Base-by-base conservation (phyloP, 768 basidiomycete genomes). In the Agaricus blazei region DNA sequence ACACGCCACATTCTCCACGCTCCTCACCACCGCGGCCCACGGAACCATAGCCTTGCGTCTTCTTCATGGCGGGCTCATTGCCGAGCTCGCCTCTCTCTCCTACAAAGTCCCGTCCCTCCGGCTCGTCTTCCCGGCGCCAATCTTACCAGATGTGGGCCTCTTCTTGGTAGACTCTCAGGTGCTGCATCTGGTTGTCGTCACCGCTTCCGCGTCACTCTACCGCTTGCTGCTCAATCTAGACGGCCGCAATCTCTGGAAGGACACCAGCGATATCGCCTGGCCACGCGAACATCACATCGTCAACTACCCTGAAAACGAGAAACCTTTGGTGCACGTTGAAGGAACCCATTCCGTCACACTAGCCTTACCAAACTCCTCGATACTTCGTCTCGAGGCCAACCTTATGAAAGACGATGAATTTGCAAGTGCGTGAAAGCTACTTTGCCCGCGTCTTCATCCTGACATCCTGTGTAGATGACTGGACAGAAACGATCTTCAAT, bases 81-180 rank as follows among this genome's bases (percentile, higher is more conserved):
- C 92, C 42, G 90, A 94, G 64, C 80, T 95, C 45, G 65, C 84
- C 37, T 89, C 90, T n/a, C 72, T 92, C 44, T 82, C 88, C 4
- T 76, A 79, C 1, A 73, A 82, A 59, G 72, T 84, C 2, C 74
- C 79, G 31, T 84, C 90, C 15, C 78, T 93, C 59, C 84, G 90
- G 55, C 82, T 94, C 66, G 76, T 88, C 60, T 90, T 92, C 62
- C 90, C 90, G 37, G 82, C 87, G 9, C 64, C 79, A 37, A 68
- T 93, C 48, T 67, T 90, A 27, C 75, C 85, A 11, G 71, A 77
- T 47, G 90, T 92, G 2, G 78, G 84, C 23, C 64, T 93, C 49
- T 80, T 88, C 62, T 65, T 84, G 15, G 80, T 76, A 69, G 72
- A 76, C 47, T 66, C 74, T 28, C 66, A 70, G 0, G 79, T 84